phyloP scores from a whole-genome alignment of 805 yeast genomes.

The Aciculoconidium aculeatum region DNA sequence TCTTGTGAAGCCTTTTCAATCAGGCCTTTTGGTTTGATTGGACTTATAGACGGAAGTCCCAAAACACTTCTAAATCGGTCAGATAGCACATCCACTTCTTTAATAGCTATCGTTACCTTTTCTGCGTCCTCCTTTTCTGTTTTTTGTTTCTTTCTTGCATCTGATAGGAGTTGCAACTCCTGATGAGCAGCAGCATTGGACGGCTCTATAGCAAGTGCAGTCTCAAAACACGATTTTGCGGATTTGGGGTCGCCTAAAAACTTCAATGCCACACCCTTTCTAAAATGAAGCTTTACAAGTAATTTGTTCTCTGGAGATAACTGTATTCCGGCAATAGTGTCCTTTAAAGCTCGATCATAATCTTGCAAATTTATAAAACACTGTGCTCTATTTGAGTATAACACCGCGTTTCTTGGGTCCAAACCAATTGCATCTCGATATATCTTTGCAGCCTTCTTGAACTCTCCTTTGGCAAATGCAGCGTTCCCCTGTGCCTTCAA shows the following conservation, averaged over 20 bases:
- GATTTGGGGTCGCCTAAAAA: constrained; percentile 18
- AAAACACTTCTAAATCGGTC: constrained; percentile 17
- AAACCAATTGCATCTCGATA: constrained; percentile 52
- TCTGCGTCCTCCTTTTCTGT: constrained; percentile 1
- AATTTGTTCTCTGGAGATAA: constrained; percentile 25
- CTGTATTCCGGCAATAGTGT: constrained; percentile 45
- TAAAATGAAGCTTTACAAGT: constrained; percentile 44
- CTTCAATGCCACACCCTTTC: constrained; percentile 41
- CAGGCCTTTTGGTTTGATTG: constrained; percentile 1
- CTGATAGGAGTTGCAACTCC: constrained; percentile 21
- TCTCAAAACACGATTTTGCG: constrained; percentile 24
- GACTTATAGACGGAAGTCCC: too few species aligned
- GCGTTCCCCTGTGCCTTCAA: constrained; percentile 46
- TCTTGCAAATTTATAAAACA: constrained; percentile 49
- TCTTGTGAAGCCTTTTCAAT: background rate
- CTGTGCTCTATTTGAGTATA: constrained; percentile 66
- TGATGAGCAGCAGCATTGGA: constrained; percentile 30
- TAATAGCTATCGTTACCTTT: constrained; percentile 24
- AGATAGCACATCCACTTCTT: constrained; percentile 42
- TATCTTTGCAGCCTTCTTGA: constrained; percentile 42
- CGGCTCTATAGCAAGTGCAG: constrained; percentile 39
- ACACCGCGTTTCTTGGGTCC: constrained; percentile 46
- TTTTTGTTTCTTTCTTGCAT: constrained; percentile 10
- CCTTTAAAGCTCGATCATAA: constrained; percentile 44
- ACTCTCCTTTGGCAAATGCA: constrained; percentile 43